phyloP scores from a whole-genome alignment of 2,329 filamentous ascomycete genomes.

The Monilinia aucupariae region DNA sequence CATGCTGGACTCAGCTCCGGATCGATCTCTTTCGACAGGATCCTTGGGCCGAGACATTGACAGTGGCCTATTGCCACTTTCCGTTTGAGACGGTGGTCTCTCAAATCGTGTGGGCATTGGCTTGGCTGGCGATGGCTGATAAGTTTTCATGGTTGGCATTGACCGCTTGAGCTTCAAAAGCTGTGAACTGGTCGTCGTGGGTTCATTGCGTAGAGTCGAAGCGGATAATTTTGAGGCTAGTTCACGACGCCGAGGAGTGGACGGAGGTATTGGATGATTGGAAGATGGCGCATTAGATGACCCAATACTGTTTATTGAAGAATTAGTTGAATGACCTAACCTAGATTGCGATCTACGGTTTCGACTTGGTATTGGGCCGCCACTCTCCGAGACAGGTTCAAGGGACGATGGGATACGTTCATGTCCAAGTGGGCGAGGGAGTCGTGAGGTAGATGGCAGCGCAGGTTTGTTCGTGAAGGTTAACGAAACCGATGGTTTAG shows the following conservation, averaged over 20 bases:
- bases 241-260: conserved; percentile 57
- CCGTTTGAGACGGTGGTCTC: conserved; percentile 55
- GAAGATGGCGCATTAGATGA: conserved; percentile 56
- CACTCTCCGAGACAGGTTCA: conserved; percentile 90
- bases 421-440: conserved; percentile 70
- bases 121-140: conserved; percentile 47
- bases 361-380: conserved; percentile 59
- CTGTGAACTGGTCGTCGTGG: conserved; percentile 61
- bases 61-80: conserved; percentile 43
- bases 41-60: conserved; percentile 61
- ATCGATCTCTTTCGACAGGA: conserved; percentile 54
- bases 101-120: conserved; percentile 46
- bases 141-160: conserved; percentile 52
- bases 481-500: conserved; percentile 72
- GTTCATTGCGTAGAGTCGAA: conserved; percentile 50
- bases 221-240: conserved; percentile 51
- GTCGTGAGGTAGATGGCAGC: conserved; percentile 54
- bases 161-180: conserved; percentile 61
- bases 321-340: conserved; percentile 63
- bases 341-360: conserved; percentile 61
- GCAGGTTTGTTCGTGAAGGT: conserved; percentile 83
- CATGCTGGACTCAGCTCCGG: conserved; percentile 45
- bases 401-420: conserved; percentile 69
- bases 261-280: conserved; percentile 47
- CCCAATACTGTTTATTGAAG: conserved; percentile 60